Evolutionary conservation across 148 eudicot genomes (phyloP), one percentile per base, ranked within the genome.

Genomic region (Chenopodium album): DNA sequence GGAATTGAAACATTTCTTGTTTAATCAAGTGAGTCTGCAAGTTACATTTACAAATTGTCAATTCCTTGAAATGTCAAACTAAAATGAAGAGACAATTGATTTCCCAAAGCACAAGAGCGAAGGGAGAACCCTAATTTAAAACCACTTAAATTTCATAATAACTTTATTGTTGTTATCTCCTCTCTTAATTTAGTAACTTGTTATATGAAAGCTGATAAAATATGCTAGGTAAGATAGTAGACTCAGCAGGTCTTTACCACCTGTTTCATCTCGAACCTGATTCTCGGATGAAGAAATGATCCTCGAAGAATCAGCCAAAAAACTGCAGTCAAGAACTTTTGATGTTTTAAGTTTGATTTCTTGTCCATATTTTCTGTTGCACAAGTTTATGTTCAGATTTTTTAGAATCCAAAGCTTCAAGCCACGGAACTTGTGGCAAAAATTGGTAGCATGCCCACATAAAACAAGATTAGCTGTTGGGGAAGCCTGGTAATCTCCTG

Each of bases 351-450:
- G 54, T 60, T 79, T 78, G 76, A 50, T 65, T 41, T 41, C 83
- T 60, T 4, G 75, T 76, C 81, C 87, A 82, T 17, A 20, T 82
- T 71, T 85, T 79, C 79, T 78, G 71, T 23, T 44, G 71, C 56
- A 56, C 37, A 52, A 41, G 77, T 23, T 64, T 67, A 76, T 50
- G 41, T 76, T 77, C n/a, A 85, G 71, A 72, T 75, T 82, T 31
- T 63, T 71, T 14, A 23, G 63, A 65, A 79, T 64, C 83, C 70
- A 79, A 71, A 71, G 56, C 32, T 85, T 79, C 23, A 85, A 66
- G n/a, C 80, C 69, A 41, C 48, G 52, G 73, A 85, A 82, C 28
- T 50, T 76, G 19, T 44, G 78, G 52, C 71, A 85, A 41, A 76
- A 64, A 65, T 79, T 71, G 78, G 50, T 76, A 79, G 54, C 64